These are phyloP conservation scores for Aspergillus caelatus DNA, from an alignment of 2,329 filamentous ascomycete genomes.

Conservation along the genomic window DNA sequence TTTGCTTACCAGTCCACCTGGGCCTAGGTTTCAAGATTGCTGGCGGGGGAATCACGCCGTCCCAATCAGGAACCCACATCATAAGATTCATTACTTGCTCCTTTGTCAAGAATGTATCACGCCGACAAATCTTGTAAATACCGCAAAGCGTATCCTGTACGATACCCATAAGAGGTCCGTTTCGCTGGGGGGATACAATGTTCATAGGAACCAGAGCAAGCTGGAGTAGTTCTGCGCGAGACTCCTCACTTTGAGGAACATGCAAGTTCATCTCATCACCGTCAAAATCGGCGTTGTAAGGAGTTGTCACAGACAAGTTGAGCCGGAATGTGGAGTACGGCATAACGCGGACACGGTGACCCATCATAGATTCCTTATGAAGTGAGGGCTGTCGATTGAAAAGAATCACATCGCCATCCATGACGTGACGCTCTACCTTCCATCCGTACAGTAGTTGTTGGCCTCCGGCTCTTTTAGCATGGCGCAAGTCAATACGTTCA, in stretches of 20 bases:
- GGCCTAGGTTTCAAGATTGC: slow-evolving; percentile 92
- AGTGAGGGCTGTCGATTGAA: slow-evolving; percentile 99
- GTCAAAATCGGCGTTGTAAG: slow-evolving; percentile 99
- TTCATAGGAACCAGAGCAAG: slow-evolving; percentile 98
- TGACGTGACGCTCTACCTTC: slow-evolving; percentile 97
- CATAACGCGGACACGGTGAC: slow-evolving; percentile 95
- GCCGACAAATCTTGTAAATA: slow-evolving; percentile 93
- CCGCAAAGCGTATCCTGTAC: slow-evolving; percentile 97
- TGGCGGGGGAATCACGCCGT: slow-evolving; percentile 88
- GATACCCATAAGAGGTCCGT: slow-evolving; percentile 98
- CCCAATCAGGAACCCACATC: slow-evolving; percentile 97
- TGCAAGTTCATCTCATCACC: slow-evolving; percentile 99
- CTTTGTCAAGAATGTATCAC: slow-evolving; percentile 87
- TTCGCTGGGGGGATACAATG: slow-evolving; percentile 96
- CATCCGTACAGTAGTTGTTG: slow-evolving; percentile 93
- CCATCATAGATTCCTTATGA: slow-evolving; percentile 99
- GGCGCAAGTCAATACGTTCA: slow-evolving; percentile 89
- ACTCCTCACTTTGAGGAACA: slow-evolving; percentile 96
- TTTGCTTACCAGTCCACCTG: slow-evolving; percentile 97
- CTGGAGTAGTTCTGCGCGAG: slow-evolving; percentile 89
- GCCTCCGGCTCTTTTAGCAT: slow-evolving; percentile 79
- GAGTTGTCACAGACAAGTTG: slow-evolving; percentile 95
- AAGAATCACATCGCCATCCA: slow-evolving; percentile 96
- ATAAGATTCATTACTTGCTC: slow-evolving; percentile 95
- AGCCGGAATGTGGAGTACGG: slow-evolving; percentile 98